Percentiles rank a stretch among this genome's conserved stretches.
These are phyloP conservation scores for Fonsecaea pedrosoi DNA, from an alignment of 2,329 filamentous ascomycete genomes.

Conservation along the genomic window DNA sequence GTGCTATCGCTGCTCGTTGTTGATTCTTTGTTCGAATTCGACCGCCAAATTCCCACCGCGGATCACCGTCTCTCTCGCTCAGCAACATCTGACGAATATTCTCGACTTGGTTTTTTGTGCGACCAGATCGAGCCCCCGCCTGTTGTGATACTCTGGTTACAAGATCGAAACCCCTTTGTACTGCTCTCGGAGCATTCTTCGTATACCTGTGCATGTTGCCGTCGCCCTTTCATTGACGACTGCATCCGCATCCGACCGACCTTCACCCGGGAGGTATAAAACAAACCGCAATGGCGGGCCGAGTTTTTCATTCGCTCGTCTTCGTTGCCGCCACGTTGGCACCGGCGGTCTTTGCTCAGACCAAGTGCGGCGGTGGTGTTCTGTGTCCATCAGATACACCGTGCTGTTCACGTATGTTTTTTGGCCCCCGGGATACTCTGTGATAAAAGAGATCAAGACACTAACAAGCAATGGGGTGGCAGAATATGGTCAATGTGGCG, in stretches of 20 bases:
- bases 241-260: conserved; percentile 27
- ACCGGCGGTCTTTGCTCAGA: conserved; percentile 43
- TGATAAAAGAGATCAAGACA: neutral
- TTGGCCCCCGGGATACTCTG: neutral
- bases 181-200: conserved; percentile 3
- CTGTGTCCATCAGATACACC: conserved; percentile 75
- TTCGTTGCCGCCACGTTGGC: conserved; percentile 30
- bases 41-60: conserved; percentile 16
- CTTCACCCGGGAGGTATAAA: neutral
- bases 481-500: conserved; percentile 94
- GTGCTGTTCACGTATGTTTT: conserved; percentile 77
- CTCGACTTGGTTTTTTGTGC: conserved; percentile 25
- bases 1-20: neutral
- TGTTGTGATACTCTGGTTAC: conserved; percentile 8
- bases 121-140: conserved; percentile 12
- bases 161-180: neutral
- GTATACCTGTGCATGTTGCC: conserved; percentile 7
- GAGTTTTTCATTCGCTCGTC: conserved; percentile 27
- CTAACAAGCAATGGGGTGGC: conserved; percentile 27
- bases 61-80: conserved; percentile 25
- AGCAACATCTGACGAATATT: conserved; percentile 17
- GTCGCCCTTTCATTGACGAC: conserved; percentile 29
- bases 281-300: conserved; percentile 29
- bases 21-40: conserved; percentile 18
- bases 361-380: conserved; percentile 53